Evolutionary conservation across 1,284 basidiomycete species (phyloP), one percentile per base, ranked within the genome.

Genomic region (Apiotrichum mycotoxinovorans): DNA sequence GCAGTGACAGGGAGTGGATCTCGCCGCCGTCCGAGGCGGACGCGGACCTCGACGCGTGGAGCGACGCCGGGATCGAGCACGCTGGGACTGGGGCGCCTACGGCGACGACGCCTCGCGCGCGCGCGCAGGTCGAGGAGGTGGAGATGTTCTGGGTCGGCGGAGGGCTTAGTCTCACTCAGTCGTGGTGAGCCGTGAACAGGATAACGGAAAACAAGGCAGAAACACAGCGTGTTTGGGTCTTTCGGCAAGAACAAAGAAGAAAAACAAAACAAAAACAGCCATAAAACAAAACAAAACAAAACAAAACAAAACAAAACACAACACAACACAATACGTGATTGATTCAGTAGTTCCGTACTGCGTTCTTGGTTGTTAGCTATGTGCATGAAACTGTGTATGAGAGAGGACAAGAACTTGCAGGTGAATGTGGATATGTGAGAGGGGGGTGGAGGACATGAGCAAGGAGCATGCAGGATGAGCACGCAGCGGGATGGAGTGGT

Each of bases 1-100:
- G 25, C 3, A 12, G 18, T 22, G 37, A 14, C 23, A 37, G 35
- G 46, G 51, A 54, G 35, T 71, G 67, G 67, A 59, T 59, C 15
- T 56, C 67, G 35, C 47, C 59, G 30, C 64, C 66, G 5, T 64
- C 61, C 12, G 66, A 63, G 5, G 64, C 58, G 1, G 69, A 71
- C 47, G 60, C 61, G 26, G 69, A 69, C 27, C 57, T 71, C 27
- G 66, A 68, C 35, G 59, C 64, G n/a, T 57, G 52, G 54, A 48
- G 57, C 41, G 51, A 52, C 51, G 22, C 34, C 1, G 34, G 42
- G n/a, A 18, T 11, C 42, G 43, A 17, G 18, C 20, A 41, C 50
- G n/a, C 14, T 4, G 15, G 3, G 18, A 20, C 18, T 3, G 8
- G 3, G 46, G 20, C 33, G n/a, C 12, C 30, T n/a, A n/a, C n/a